Base-by-base conservation (phyloP, 768 basidiomycete genomes). In the Boletus coccyginus region DNA sequence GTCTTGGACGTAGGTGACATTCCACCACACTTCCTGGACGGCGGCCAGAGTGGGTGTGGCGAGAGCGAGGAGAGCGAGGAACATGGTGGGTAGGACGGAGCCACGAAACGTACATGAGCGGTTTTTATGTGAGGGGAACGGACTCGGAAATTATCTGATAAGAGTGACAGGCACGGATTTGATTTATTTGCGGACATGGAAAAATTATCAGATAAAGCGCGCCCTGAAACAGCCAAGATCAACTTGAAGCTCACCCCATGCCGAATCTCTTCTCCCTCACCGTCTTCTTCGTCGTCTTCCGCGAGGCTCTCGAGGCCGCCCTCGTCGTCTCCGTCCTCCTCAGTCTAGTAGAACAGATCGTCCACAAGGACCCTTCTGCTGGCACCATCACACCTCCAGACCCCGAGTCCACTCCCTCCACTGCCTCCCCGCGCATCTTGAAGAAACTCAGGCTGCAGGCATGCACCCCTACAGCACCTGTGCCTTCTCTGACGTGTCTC, bases 281-380 rank as follows among this genome's bases (percentile, higher is more conserved):
- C 66, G 93, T 98, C 63, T 97, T 94, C 79, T 94, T 98, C 81
- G 94, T 97, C 75, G 86, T 95, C 75, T 94, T 96, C 72, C 84
- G 94, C 68, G 94, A 97, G 81, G 90, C 92, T 6, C 81, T 97
- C 60, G 94, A 97, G 77, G 90, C 93, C 5, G 85, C 85, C 42
- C 89, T 98, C 76, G 92, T 98, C 79, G 75, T 97, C 70, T 90
- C 92, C 7, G 92, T 96, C 55, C 83, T 98, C 46, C 87, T 96
- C 50, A 86, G 90, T 60, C 85, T 98, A 58, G 90, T 92, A n/a
- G 86, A 96, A 65, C 93, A 95, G 62, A 84, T 94, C 60, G 80
- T 90, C 7, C 69, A 77, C 47, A 74, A 77, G 2, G 11, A 29
- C 13, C 35, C 38, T 1, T 35, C 24, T 1, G 7, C 12, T 9